These are phyloP conservation scores for Boletellus emodensis DNA, from an alignment of 768 basidiomycete species.

Conservation along the genomic window DNA sequence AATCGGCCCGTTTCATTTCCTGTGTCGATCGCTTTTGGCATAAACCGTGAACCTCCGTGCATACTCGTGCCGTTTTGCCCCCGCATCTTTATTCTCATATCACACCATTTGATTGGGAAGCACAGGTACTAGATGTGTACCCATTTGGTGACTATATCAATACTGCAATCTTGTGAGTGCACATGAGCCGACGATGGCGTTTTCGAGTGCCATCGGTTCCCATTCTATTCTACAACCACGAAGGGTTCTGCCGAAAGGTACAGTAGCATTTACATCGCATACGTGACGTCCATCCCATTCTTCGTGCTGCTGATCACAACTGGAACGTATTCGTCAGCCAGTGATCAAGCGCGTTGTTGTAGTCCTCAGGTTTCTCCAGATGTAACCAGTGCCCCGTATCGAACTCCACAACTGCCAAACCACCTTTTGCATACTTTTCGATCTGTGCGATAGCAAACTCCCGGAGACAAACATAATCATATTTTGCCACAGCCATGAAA, in stretches of 20 bases:
- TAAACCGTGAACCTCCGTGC: slow-evolving; percentile 10
- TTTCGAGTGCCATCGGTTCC: neutral
- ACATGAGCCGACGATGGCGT: neutral
- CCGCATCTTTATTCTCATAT: neutral
- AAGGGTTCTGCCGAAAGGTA: neutral
- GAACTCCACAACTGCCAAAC: slow-evolving; percentile 30
- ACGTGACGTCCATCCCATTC: slow-evolving; percentile 1
- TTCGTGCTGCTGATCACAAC: slow-evolving; percentile 1
- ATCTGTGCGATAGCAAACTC: slow-evolving; percentile 22
- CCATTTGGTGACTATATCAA: slow-evolving; percentile 4
- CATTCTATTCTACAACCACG: too few species aligned
- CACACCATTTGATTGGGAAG: slow-evolving; percentile 4
- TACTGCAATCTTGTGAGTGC: neutral
- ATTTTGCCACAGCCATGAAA: slow-evolving; percentile 35
- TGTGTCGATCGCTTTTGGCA: slow-evolving; percentile 5
- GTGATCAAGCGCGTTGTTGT: slow-evolving; percentile 34
- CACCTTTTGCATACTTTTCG: slow-evolving; percentile 25
- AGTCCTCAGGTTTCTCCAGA: slow-evolving; percentile 31
- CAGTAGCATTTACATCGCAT: neutral
- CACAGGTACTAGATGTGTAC: slow-evolving; percentile 28
- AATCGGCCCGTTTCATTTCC: slow-evolving; percentile 30
- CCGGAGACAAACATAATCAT: slow-evolving; percentile 33
- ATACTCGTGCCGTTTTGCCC: slow-evolving; percentile 2
- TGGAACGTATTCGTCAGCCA: slow-evolving; percentile 28
- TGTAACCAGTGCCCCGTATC: slow-evolving; percentile 39